Conservation (phyloP, 139 green algal species). For the Asterochloris erici region DNA sequence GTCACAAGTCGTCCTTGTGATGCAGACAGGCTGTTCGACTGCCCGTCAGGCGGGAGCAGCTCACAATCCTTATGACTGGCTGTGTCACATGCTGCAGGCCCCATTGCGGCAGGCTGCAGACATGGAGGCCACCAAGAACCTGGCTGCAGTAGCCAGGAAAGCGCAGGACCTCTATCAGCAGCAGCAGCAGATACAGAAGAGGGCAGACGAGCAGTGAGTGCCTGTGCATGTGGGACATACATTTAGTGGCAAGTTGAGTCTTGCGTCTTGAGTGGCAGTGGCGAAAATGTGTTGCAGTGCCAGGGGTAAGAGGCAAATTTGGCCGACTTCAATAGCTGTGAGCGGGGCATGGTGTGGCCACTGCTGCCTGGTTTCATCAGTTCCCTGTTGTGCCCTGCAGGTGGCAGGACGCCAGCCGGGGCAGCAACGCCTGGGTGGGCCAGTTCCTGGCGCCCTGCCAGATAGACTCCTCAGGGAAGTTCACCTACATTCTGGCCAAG, state of each 20-base stretch:
- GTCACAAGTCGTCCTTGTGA: too few relatives aligned
- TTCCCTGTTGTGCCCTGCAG: background rate
- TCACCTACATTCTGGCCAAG: constrained; percentile 7
- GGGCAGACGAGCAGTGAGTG: constrained; percentile 28
- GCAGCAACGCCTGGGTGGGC: constrained; percentile 14
- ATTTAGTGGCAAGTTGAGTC: background rate
- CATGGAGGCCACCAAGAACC: constrained; percentile 18
- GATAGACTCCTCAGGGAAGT: constrained; percentile 10
- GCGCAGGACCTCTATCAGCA: constrained; percentile 57
- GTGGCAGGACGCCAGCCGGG: constrained; percentile 6
- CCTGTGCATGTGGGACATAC: background rate
- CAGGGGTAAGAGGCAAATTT: background rate
- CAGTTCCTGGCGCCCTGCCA: background rate
- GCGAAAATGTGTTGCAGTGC: background rate
- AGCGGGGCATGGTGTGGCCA: background rate
- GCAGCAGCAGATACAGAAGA: constrained; percentile 53
- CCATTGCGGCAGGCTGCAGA: background rate
- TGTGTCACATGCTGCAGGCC: background rate
- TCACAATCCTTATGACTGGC: background rate
- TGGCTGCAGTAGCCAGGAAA: constrained; percentile 29
- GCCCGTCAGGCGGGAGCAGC: too few relatives aligned
- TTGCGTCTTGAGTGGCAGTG: background rate
- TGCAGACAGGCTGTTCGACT: too few relatives aligned
- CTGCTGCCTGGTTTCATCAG: background rate
- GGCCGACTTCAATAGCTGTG: background rate